These are phyloP conservation scores for Wickerhamomyces chambardii DNA, from an alignment of 805 yeast species.

Conservation along the genomic window DNA sequence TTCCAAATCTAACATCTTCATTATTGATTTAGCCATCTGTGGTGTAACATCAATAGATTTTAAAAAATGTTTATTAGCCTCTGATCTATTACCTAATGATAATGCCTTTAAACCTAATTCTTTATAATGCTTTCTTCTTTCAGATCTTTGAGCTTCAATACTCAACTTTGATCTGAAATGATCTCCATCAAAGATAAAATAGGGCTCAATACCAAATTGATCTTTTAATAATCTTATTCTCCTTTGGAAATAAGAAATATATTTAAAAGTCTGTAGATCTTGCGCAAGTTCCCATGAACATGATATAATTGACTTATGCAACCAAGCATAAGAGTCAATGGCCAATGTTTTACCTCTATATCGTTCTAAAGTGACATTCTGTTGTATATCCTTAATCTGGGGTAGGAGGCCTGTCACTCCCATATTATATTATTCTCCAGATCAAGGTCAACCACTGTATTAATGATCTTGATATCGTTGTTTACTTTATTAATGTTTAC, in stretches of 20 bases:
- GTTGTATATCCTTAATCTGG: slow-evolving; percentile 68
- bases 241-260: slow-evolving; percentile 59
- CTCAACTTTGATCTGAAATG: slow-evolving; percentile 67
- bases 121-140: slow-evolving; percentile 48
- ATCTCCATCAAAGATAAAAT: slow-evolving; percentile 92
- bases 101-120: slow-evolving; percentile 43
- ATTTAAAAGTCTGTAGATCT: slow-evolving; percentile 61
- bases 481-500: too few species aligned
- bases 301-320: slow-evolving; percentile 75
- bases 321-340: slow-evolving; percentile 96
- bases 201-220: slow-evolving; percentile 65
- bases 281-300: slow-evolving; percentile 80
- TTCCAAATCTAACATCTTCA: slow-evolving; percentile 53
- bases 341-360: slow-evolving; percentile 75
- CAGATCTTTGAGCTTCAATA: slow-evolving; percentile 60
- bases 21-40: slow-evolving; percentile 81
- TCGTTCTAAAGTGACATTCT: slow-evolving; percentile 42
- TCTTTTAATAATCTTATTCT: slow-evolving; percentile 56
- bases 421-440: too few species aligned
- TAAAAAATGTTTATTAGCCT: slow-evolving; percentile 61
- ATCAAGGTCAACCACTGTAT: too few species aligned
- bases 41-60: slow-evolving; percentile 85
- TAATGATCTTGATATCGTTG: too few species aligned
- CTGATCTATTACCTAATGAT: slow-evolving; percentile 41
- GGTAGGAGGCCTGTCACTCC: slow-evolving; percentile 81